Base-by-base conservation (phyloP, 345 rosid species). In the Bruguiera parviflora region DNA sequence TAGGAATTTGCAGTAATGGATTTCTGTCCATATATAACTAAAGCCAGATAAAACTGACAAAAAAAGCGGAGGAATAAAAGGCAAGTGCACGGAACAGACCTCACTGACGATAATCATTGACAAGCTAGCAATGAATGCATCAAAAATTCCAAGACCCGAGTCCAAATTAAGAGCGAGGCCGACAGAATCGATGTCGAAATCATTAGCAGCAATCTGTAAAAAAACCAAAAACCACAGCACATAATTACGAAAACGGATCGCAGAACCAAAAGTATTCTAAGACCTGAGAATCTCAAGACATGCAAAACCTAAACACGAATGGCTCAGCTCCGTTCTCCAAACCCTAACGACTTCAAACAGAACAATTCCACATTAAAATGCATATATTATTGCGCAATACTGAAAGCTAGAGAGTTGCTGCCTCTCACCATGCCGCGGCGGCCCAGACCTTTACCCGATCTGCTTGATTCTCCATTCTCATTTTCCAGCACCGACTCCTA, bases 81-180 rank as follows among this genome's bases (percentile, higher is more conserved):
- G 15, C 0, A 58, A 22, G 21, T 1, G 37, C 37, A 33, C 37
- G 65, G 68, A 6, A 73, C 92, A 61, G 65, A 96, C 99, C 99
- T 96, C 99, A 31, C 97, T 96, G 53, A 96, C 94, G 33, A 96
- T 69, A 19, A 96, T 96, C 97, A 96, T 92, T 3, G 98, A 96
- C 55, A 89, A 89, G 80, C 99, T 92, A 2, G 99, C 82, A 64
- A 92, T 53, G 80, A 96, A 89, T 1, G 97, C 99, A 84, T 96
- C 99, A 53, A 96, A 87, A 58, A 92, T 75, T 53, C 98, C 92
- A 58, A 87, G 98, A 35, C 92, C 99, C 61, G 85, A 64, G 35
- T 86, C 95, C 74, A 87, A 81, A 64, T 74, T 75, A 21, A 86
- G 72, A 49, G 74, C 74, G 65, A 86, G 61, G 72, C 77, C 84